A percentile compares a stretch with the other conserved stretches of the same genome.
Evolutionary conservation across 305 asterid species (phyloP).

Genomic region (Vinca major): DNA sequence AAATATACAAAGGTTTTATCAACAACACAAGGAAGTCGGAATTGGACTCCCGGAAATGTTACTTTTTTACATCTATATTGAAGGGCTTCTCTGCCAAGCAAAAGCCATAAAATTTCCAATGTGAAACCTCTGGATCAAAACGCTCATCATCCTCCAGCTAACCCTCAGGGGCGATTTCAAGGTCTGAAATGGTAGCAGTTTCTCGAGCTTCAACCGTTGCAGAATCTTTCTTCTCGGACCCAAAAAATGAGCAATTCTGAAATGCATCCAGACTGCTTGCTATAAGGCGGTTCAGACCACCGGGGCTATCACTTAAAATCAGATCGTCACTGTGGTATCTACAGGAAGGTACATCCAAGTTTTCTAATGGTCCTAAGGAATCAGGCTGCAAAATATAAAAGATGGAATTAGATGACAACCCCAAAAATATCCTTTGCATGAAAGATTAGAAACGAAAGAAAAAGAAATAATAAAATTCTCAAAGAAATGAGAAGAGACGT

Average conservation of each 20-base stretch:
- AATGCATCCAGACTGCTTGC: conserved; percentile 86
- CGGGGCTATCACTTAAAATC: conserved; percentile 80
- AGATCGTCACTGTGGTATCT: conserved; percentile 77
- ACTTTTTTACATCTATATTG: not conserved
- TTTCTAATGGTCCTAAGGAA: conserved; percentile 80
- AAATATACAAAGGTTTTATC: conserved; percentile 2
- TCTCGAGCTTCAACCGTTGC: conserved; percentile 51
- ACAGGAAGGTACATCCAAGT: conserved; percentile 72
- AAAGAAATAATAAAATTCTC: too few relatives aligned
- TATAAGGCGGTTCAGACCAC: conserved; percentile 78
- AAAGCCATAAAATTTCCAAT: not conserved
- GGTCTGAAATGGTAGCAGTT: conserved; percentile 36
- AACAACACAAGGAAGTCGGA: not conserved
- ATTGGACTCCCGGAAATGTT: too few relatives aligned
- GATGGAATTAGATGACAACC: conserved; percentile 18
- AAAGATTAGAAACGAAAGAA: not conserved
- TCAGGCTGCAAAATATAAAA: conserved; percentile 60
- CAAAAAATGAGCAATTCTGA: conserved; percentile 82
- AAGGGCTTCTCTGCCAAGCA: not conserved
- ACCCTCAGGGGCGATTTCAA: conserved; percentile 46
- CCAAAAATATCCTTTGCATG: conserved; percentile 2
- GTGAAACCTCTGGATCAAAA: conserved; percentile 7
- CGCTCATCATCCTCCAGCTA: conserved; percentile 20
- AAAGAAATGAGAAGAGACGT: too few relatives aligned
- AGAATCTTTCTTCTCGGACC: conserved; percentile 64